These are phyloP conservation scores for Colletotrichum graminicola DNA, from an alignment of 2,329 filamentous ascomycete species.

Conservation along the genomic window DNA sequence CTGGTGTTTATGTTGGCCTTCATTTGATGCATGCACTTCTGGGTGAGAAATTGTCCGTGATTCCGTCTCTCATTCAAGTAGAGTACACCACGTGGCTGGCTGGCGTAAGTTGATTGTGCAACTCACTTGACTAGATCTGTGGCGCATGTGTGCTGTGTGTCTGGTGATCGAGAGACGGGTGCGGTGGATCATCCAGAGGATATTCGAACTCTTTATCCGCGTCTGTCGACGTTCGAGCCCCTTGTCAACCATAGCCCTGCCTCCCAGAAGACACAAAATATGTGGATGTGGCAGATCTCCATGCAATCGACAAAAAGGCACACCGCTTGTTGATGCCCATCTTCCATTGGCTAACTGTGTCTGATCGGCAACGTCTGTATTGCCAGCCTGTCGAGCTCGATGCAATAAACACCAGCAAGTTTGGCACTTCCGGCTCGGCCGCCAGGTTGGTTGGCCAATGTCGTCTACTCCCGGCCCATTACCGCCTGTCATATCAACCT, in stretches of 20 bases:
- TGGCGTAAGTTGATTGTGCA: too few species aligned
- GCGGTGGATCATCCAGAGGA: background rate
- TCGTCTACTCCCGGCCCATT: background rate
- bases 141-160: background rate
- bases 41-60: background rate
- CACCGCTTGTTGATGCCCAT: background rate
- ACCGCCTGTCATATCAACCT: background rate
- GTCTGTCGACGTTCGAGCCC: background rate
- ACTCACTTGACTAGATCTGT: background rate
- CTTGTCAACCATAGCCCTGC: background rate
- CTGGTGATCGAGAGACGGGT: background rate
- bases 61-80: background rate
- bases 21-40: background rate
- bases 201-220: background rate
- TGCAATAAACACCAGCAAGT: background rate
- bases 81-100: background rate
- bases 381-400: background rate
- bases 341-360: background rate
- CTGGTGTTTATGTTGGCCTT: fast-evolving
- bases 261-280: background rate
- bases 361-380: background rate
- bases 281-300: background rate
- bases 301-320: background rate
- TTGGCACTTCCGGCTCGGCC: background rate
- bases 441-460: background rate